A percentile compares a stretch with the other conserved stretches of the same genome.
phyloP scores from a whole-genome alignment of 2,329 filamentous ascomycete species.

The Phaeoacremonium minimum region DNA sequence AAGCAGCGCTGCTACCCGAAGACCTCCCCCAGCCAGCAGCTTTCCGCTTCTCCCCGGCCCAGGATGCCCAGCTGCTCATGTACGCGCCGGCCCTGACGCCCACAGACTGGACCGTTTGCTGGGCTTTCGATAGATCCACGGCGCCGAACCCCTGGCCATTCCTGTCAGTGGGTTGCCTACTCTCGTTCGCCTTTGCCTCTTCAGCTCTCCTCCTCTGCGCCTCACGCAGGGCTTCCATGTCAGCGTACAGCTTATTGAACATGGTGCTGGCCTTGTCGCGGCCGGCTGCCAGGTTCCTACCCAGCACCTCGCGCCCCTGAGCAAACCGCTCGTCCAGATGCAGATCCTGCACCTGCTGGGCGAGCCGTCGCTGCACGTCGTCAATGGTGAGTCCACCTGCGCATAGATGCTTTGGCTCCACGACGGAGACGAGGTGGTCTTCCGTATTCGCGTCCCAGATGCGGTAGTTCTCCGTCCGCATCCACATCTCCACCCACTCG shows the following conservation, averaged over 20 bases:
- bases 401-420: slow-evolving; percentile 89
- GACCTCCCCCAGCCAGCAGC: slow-evolving; percentile 35
- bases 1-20: slow-evolving; percentile 12
- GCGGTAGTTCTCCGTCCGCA: slow-evolving; percentile 81
- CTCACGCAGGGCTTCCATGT: slow-evolving; percentile 80
- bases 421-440: slow-evolving; percentile 87
- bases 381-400: slow-evolving; percentile 90
- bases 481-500: slow-evolving; percentile 87
- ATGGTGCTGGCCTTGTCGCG: slow-evolving; percentile 83
- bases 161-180: slow-evolving; percentile 4
- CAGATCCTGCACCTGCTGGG: slow-evolving; percentile 88
- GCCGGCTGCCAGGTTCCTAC: slow-evolving; percentile 84
- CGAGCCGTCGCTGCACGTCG: slow-evolving; percentile 84
- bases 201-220: slow-evolving; percentile 62
- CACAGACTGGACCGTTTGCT: slow-evolving; percentile 42
- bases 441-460: slow-evolving; percentile 82
- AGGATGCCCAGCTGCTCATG: slow-evolving; percentile 64
- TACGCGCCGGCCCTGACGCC: slow-evolving; percentile 57
- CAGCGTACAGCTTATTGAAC: slow-evolving; percentile 84
- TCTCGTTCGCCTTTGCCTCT: slow-evolving; percentile 31
- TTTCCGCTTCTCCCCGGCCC: slow-evolving; percentile 74
- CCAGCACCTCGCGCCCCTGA: slow-evolving; percentile 76
- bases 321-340: slow-evolving; percentile 89
- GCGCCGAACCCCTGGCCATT: slow-evolving; percentile 15
- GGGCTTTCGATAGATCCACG: slow-evolving; percentile 35